phyloP scores from a whole-genome alignment of 2,329 filamentous ascomycete species.

The Colletotrichum tanaceti region DNA sequence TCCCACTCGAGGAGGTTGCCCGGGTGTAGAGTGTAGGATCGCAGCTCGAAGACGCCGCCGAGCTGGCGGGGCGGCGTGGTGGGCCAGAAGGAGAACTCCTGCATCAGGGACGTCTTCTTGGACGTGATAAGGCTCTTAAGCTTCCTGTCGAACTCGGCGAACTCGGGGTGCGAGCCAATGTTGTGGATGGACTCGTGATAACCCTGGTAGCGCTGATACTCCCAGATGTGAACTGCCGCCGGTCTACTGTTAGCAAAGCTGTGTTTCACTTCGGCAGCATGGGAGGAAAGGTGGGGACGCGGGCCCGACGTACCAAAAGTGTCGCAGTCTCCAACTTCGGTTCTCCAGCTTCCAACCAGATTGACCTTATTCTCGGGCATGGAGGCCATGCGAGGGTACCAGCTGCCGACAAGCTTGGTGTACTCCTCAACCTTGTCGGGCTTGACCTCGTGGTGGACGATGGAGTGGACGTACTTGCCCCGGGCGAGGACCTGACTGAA shows the following conservation, averaged over 20 bases:
- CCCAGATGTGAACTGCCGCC: constrained; percentile 93
- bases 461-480: constrained; percentile 98
- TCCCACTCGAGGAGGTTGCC: constrained; percentile 98
- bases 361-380: constrained; percentile 92
- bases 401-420: constrained; percentile 85
- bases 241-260: constrained; percentile 28
- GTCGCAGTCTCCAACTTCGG: constrained; percentile 96
- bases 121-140: constrained; percentile 85
- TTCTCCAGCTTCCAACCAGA: constrained; percentile 97
- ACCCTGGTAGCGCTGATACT: constrained; percentile 96
- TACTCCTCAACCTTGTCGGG: constrained; percentile 97
- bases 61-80: constrained; percentile 90
- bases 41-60: constrained; percentile 93
- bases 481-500: constrained; percentile 95
- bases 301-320: constrained; percentile 79
- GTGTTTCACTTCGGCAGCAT: constrained; percentile 18
- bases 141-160: constrained; percentile 83
- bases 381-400: constrained; percentile 91
- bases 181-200: constrained; percentile 92
- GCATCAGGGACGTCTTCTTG: constrained; percentile 94
- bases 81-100: constrained; percentile 99
- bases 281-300: background rate
- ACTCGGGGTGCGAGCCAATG: constrained; percentile 86
- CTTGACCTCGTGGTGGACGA: constrained; percentile 95
- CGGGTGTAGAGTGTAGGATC: constrained; percentile 95